Conservation (phyloP, 495 filamentous ascomycete genomes). For the Penicillium chermesinum region DNA sequence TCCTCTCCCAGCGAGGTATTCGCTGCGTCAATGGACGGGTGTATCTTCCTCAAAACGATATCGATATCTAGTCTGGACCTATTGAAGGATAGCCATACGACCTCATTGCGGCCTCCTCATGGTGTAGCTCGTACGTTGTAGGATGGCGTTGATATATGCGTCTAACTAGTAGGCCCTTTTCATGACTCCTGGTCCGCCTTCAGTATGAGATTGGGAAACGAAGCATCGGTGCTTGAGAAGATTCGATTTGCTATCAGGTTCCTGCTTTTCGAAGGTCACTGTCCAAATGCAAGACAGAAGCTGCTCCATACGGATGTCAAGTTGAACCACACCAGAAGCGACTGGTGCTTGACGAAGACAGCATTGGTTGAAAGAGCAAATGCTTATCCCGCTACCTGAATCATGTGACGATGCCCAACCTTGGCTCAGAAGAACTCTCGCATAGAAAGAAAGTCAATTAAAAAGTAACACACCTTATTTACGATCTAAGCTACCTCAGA, state of each 20-base stretch:
- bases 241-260: too few species aligned
- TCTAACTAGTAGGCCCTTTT: too few species aligned
- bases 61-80: neutral
- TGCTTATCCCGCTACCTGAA: neutral
- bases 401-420: neutral
- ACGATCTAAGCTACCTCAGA: conserved; percentile 8
- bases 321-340: too few species aligned
- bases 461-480: neutral
- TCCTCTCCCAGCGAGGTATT: neutral
- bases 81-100: neutral
- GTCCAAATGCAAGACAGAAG: neutral
- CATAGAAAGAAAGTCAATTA: neutral
- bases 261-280: too few species aligned
- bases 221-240: too few species aligned
- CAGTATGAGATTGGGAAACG: too few species aligned
- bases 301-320: too few species aligned
- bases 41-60: neutral
- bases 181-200: too few species aligned
- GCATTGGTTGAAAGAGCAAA: neutral
- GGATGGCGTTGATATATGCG: too few species aligned
- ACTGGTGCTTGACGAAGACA: too few species aligned
- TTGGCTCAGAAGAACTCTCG: neutral
- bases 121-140: neutral
- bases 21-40: conserved; percentile 3
- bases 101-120: neutral